Base-by-base conservation (phyloP, 2,329 filamentous ascomycete genomes). In the Rutstroemia sydowiana region DNA sequence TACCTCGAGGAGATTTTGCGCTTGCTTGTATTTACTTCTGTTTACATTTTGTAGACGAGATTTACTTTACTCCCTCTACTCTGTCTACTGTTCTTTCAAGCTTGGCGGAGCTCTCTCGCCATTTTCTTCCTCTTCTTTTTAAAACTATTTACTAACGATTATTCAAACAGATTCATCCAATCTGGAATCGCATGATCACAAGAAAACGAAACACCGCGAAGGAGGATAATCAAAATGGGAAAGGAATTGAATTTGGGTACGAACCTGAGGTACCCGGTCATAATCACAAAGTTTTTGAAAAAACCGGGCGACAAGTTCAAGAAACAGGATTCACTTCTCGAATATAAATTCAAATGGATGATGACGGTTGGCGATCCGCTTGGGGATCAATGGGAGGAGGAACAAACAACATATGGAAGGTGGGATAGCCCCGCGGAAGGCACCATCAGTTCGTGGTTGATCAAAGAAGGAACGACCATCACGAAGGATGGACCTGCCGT, bases 231-330 rank as follows among this genome's bases (percentile, higher is more conserved):
- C 59, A 68, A 53, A 55, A 72, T 75, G 72, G 69, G 69, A 49
- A 75, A 75, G 60, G 68, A 66, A 55, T 67, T 84, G 52, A 73
- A 69, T 51, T 66, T 83, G 52, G 80, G 80, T 64, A 70, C 75
- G 61, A 75, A 80, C 70, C 81, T 96, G 61, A 87, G 86, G 70
- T 98, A 97, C 71, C 93, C 93, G 63, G 91, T 97, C 70, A 95
- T 86, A 61, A 85, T 98, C 70, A 90, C 84, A 63, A 86, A 88
- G 69, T 77, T 97, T 55, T 79, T 92, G 60, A 90, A 89, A 69
- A 73, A 76, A 59, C 79, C 81, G 18, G 86, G 87, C 69, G 88
- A 95, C 62, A 66, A 78, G 56, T 79, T 98, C 64, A 77, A 81
- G 63, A 86, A 86, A 69, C 77, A 88, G 65, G 86, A 90, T 63